phyloP scores from a whole-genome alignment of 2,329 filamentous ascomycete species.

The Pseudocercospora pini-densiflorae region DNA sequence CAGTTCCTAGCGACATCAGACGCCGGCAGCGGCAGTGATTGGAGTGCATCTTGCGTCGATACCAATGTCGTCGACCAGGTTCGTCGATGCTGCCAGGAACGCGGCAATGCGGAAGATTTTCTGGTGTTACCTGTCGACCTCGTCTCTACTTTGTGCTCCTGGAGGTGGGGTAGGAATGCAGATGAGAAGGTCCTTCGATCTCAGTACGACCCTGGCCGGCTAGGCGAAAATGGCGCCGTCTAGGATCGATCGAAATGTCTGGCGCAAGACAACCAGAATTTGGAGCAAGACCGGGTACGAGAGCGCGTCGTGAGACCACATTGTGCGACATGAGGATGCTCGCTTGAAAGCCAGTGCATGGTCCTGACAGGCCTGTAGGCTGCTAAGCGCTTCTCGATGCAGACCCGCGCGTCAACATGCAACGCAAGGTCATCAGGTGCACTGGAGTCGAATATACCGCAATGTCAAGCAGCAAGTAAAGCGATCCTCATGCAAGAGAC shows the following conservation, averaged over 20 bases:
- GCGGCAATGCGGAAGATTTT: slow-evolving; percentile 13
- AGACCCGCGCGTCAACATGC: slow-evolving; percentile 3
- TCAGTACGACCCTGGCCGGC: background rate
- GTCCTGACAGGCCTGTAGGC: background rate
- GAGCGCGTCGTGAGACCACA: background rate
- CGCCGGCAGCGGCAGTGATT: slow-evolving; percentile 9
- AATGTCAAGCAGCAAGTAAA: background rate
- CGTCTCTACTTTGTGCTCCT: background rate
- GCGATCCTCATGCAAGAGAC: slow-evolving; percentile 5
- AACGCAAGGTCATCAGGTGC: slow-evolving; percentile 1
- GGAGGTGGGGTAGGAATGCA: background rate
- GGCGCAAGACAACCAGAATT: slow-evolving; percentile 1
- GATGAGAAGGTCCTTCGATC: slow-evolving; percentile 1
- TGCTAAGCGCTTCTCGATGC: background rate
- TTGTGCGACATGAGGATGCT: slow-evolving; percentile 2
- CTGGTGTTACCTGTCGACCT: slow-evolving; percentile 12
- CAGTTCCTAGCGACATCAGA: slow-evolving; percentile 12
- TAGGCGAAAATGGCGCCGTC: background rate
- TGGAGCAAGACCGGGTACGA: background rate
- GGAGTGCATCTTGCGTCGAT: background rate
- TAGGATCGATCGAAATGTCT: background rate
- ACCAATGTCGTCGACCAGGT: slow-evolving; percentile 8
- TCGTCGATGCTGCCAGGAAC: slow-evolving; percentile 11
- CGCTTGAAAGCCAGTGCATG: background rate
- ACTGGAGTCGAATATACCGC: background rate